These are phyloP conservation scores for Parastagonospora avenae DNA, from an alignment of 2,329 filamentous ascomycete species.

Conservation along the genomic window DNA sequence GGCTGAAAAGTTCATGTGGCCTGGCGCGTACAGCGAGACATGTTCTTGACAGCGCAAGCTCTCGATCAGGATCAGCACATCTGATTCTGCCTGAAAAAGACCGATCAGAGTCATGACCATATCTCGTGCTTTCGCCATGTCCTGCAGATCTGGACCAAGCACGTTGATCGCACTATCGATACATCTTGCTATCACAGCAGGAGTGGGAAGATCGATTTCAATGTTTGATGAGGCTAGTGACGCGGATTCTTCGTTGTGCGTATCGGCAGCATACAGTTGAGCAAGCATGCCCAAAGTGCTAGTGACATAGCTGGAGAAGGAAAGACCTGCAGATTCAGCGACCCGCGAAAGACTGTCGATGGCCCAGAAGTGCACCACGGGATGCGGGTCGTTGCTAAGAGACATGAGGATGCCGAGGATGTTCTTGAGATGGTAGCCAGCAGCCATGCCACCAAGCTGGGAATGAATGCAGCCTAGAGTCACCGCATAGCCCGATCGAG, in stretches of 20 bases:
- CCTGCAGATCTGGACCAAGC: conserved; percentile 91
- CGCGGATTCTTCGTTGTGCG: conserved; percentile 82
- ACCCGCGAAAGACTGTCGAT: conserved; percentile 85
- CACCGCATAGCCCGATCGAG: conserved; percentile 91
- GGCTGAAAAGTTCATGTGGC: conserved; percentile 78
- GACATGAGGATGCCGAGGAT: conserved; percentile 99
- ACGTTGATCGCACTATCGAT: conserved; percentile 97
- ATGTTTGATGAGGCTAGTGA: conserved; percentile 86
- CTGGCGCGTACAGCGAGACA: conserved; percentile 87
- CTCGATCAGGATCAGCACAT: conserved; percentile 72
- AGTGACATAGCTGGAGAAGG: conserved; percentile 88
- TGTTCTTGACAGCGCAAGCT: conserved; percentile 87
- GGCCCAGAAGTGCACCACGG: conserved; percentile 95
- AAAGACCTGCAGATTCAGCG: conserved; percentile 88
- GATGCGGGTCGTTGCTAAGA: conserved; percentile 91
- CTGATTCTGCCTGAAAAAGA: conserved; percentile 79
- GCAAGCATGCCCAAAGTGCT: conserved; percentile 92
- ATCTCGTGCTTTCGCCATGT: conserved; percentile 88
- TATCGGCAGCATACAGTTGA: conserved; percentile 89
- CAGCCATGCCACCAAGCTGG: conserved; percentile 96
- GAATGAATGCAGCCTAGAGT: conserved; percentile 92
- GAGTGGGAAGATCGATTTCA: conserved; percentile 81
- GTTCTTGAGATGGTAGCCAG: conserved; percentile 93
- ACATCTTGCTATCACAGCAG: conserved; percentile 81
- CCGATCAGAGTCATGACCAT: conserved; percentile 85